Conservation (phyloP, 768 basidiomycete species). For the Pleurotus sapidus region DNA sequence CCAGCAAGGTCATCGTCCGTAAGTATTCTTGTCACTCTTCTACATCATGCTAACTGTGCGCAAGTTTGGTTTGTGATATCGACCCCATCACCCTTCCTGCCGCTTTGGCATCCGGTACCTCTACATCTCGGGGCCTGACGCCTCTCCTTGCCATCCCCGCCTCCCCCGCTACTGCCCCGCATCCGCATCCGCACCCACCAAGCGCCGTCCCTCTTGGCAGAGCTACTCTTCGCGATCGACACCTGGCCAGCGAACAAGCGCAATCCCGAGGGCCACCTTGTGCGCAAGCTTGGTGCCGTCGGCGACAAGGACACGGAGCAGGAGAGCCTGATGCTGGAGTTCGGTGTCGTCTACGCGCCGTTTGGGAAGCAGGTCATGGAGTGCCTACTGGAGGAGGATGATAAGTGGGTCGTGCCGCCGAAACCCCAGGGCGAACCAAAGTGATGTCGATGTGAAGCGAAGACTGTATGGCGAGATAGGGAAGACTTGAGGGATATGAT, state of each 20-base stretch:
- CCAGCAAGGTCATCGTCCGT: slow-evolving; percentile 89
- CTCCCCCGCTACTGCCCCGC: slow-evolving; percentile 85
- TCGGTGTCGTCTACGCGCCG: slow-evolving; percentile 92
- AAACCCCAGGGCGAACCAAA: slow-evolving; percentile 34
- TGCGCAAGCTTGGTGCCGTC: slow-evolving; percentile 84
- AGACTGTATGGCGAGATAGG: slow-evolving; percentile 69
- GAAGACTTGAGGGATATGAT: slow-evolving; percentile 83
- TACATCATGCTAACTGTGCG: slow-evolving; percentile 61
- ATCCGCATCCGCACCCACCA: slow-evolving; percentile 97
- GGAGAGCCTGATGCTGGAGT: slow-evolving; percentile 90
- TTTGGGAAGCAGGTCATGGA: slow-evolving; percentile 95
- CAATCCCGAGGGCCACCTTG: slow-evolving; percentile 97
- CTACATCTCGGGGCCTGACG: slow-evolving; percentile 81
- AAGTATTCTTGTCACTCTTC: slow-evolving; percentile 58
- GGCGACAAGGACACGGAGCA: slow-evolving; percentile 97
- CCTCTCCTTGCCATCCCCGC: slow-evolving; percentile 95
- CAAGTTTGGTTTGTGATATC: slow-evolving; percentile 93
- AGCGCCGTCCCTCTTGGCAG: slow-evolving; percentile 81
- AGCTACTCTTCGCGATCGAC: slow-evolving; percentile 91
- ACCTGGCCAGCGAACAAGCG: slow-evolving; percentile 84
- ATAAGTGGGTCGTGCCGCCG: slow-evolving; percentile 87
- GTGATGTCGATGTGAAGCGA: slow-evolving; percentile 26
- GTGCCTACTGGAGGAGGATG: slow-evolving; percentile 88
- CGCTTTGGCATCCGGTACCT: slow-evolving; percentile 86
- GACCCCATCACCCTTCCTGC: slow-evolving; percentile 87